Conservation (phyloP, 305 asterid species). For the Fraxinus angustifolia region DNA sequence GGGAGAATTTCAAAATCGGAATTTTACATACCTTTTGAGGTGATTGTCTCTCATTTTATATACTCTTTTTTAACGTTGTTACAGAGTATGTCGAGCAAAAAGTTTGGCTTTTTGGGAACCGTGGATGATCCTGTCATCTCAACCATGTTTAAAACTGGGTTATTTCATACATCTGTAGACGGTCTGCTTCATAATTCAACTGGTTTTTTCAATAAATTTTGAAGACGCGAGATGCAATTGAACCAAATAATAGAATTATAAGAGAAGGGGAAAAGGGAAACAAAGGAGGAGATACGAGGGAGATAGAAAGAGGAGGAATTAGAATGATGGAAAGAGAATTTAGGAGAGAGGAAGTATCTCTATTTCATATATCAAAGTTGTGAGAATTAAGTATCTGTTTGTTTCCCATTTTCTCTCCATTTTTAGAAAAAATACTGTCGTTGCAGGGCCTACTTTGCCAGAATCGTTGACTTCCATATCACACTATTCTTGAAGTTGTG, state of each 20-base stretch:
- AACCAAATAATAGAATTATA: neutral
- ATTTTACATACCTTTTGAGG: conserved; percentile 83
- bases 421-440: no score
- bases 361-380: neutral
- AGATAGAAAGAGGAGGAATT: neutral
- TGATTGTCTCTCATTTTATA: conserved; percentile 26
- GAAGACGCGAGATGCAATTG: neutral
- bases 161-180: neutral
- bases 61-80: neutral
- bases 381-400: neutral
- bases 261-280: neutral
- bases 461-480: no score
- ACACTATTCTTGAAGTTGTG: no score
- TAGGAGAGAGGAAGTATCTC: neutral
- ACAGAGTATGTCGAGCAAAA: neutral
- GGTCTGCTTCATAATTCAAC: neutral
- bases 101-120: neutral
- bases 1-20: conserved; percentile 51
- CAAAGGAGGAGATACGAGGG: neutral
- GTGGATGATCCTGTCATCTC: neutral
- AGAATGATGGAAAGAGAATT: neutral
- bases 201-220: neutral
- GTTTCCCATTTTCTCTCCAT: no score
- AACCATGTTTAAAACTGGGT: neutral
- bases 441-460: no score